Evolutionary conservation across 1,284 basidiomycete genomes (phyloP).

Genomic region (Rhodotorula sp.): DNA sequence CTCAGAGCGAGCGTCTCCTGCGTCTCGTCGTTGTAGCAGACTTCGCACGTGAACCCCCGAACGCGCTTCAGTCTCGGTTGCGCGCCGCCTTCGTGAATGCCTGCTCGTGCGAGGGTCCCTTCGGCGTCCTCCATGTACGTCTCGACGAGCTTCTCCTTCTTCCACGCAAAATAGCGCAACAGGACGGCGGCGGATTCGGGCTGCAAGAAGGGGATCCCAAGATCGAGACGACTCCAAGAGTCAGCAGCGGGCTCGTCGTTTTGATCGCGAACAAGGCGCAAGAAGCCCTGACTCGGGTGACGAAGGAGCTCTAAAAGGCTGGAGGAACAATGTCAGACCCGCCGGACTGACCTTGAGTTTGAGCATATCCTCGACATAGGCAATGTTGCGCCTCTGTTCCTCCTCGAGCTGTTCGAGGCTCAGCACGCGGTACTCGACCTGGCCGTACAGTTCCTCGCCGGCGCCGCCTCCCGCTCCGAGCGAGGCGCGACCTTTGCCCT

Average conservation of each 20-base stretch:
- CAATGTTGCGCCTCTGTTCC: constrained; percentile 71
- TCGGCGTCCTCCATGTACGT: constrained; percentile 87
- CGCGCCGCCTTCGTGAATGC: constrained; percentile 52
- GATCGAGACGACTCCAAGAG: constrained; percentile 19
- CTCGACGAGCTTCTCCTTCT: constrained; percentile 80
- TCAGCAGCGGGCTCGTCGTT: background rate
- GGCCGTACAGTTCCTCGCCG: constrained; percentile 21
- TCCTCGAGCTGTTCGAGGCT: constrained; percentile 59
- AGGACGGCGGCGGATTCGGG: constrained; percentile 67
- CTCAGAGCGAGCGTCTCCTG: constrained; percentile 62
- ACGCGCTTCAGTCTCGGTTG: constrained; percentile 45
- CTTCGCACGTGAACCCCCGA: constrained; percentile 74
- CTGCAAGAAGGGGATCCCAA: constrained; percentile 39
- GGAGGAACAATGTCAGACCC: too few relatives aligned
- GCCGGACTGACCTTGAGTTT: constrained; percentile 70
- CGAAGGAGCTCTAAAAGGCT: constrained; percentile 1
- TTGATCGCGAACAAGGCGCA: background rate
- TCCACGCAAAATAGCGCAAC: constrained; percentile 85
- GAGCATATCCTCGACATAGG: constrained; percentile 79
- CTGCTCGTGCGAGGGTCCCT: constrained; percentile 67
- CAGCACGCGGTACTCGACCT: constrained; percentile 46
- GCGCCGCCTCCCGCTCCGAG: background rate
- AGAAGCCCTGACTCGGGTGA: background rate
- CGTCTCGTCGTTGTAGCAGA: constrained; percentile 73
- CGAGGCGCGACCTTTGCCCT: constrained; percentile 52